Evolutionary conservation across 768 basidiomycete species (phyloP), one percentile per base, ranked within the genome.

Genomic region (Auricularia sp.): DNA sequence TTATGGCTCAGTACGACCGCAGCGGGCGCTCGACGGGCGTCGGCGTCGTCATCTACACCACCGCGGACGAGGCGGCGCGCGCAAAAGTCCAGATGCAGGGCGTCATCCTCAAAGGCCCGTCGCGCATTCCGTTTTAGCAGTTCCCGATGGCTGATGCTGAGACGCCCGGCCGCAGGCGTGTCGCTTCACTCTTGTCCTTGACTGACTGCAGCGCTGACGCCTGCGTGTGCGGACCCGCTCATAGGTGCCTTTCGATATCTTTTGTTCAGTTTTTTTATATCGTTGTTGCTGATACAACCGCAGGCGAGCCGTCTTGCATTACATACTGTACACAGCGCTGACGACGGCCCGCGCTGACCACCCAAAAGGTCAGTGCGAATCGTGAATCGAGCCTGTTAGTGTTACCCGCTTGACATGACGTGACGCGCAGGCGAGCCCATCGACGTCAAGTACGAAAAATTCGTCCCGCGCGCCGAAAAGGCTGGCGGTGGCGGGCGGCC

Each of bases 21-120:
- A 95, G 94, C 70, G 94, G 94, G 69, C 90, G 94, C 74, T 96
- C 94, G 58, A 85, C 83, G 21, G 94, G 94, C 66, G 81, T 85
- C 69, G 94, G 89, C 65, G 83, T 85, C 69, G 79, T 97, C 73
- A 81, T 85, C 8, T 96, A 87, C 77, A 89, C 92, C 76, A 91
- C 86, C 2, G 70, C 82, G 18, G 80, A 82, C 64, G 90, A 96
- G 74, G 94, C 94, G 39, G 85, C 86, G 45, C 80, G 82, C 66
- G 94, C 93, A 63, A 91, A 91, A 77, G 88, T 87, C 67, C 87
- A 90, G 68, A 90, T 89, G 66, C 83, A 94, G 72, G 92, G 93
- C 56, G 88, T 91, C 69, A 81, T 92, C 67, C 92, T 92, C 39
- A 96, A 92, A 79, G 92, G 94, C 94, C 35, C 61, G 63, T 65